A percentile compares a stretch with the other conserved stretches of the same genome.
phyloP scores from a whole-genome alignment of 345 rosid species.

The Brassica nigra region DNA sequence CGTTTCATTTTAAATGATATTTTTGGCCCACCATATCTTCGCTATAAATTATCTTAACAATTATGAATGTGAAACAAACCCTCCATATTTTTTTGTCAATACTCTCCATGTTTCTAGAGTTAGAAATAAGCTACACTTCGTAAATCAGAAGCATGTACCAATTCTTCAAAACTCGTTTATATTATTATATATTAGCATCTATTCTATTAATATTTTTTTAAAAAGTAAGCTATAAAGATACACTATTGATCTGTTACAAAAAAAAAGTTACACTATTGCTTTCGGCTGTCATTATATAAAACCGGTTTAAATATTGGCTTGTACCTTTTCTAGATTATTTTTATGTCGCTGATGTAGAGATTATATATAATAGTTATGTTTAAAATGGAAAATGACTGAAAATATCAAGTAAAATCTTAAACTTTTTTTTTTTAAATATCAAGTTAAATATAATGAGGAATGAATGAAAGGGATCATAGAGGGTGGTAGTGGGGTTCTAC shows the following conservation, averaged over 20 bases:
- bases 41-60: conserved; percentile 12
- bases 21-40: conserved; percentile 40
- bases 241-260: neutral
- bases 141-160: conserved; percentile 1
- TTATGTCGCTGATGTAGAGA: neutral
- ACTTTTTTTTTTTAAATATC: neutral
- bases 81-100: conserved; percentile 1
- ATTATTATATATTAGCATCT: conserved; percentile 5
- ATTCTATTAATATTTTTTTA: neutral
- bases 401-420: neutral
- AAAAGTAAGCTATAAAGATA: neutral
- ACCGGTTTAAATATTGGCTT: neutral
- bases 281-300: neutral
- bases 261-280: neutral
- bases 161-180: neutral
- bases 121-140: conserved; percentile 17
- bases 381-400: neutral
- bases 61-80: conserved; percentile 36
- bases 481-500: conserved; percentile 35
- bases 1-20: conserved; percentile 11
- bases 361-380: neutral
- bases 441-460: conserved; percentile 15
- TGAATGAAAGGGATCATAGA: conserved; percentile 7
- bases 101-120: conserved; percentile 19
- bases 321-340: neutral